Conservation (phyloP, 148 eudicot species). For the Amaranthus cruentus region DNA sequence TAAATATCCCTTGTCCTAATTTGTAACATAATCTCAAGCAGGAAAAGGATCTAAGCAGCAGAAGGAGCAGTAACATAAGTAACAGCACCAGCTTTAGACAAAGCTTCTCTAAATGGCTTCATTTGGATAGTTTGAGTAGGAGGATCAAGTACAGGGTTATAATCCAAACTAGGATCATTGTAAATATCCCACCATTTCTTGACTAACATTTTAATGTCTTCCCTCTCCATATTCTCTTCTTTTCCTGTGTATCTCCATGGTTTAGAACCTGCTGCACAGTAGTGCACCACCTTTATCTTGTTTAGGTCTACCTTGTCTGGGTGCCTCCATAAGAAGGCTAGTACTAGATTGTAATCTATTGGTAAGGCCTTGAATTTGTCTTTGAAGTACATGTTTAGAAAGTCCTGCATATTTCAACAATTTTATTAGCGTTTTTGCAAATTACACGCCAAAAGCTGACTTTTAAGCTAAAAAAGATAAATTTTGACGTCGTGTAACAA, state of each 20-base stretch:
- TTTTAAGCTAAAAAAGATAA: too few relatives aligned
- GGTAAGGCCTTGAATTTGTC: slow-evolving; percentile 39
- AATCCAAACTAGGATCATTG: slow-evolving; percentile 27
- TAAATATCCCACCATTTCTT: slow-evolving; percentile 47
- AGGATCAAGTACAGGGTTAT: slow-evolving; percentile 2
- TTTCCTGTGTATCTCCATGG: slow-evolving; percentile 42
- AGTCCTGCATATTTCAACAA: slow-evolving; percentile 24
- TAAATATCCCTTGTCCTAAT: not conserved
- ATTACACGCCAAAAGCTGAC: too few relatives aligned
- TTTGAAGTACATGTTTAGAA: slow-evolving; percentile 41
- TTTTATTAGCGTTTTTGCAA: not conserved
- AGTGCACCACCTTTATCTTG: slow-evolving; percentile 44
- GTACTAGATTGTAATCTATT: slow-evolving; percentile 36
- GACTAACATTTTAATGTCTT: slow-evolving; percentile 41
- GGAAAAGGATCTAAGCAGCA: slow-evolving; percentile 30
- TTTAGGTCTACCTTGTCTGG: slow-evolving; percentile 39
- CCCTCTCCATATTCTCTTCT: slow-evolving; percentile 44
- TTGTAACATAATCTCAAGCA: not conserved
- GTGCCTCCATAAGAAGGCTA: slow-evolving; percentile 43
- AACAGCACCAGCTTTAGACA: slow-evolving; percentile 28
- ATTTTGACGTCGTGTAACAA: too few relatives aligned
- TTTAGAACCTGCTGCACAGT: slow-evolving; percentile 39
- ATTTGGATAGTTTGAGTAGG: slow-evolving; percentile 3
- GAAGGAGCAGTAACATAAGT: slow-evolving; percentile 40
- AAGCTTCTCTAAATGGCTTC: slow-evolving; percentile 31